Percentiles rank a stretch among this genome's conserved stretches.
Evolutionary conservation across 768 basidiomycete species (phyloP).

Genomic region (Agaricus sinodeliciosus): DNA sequence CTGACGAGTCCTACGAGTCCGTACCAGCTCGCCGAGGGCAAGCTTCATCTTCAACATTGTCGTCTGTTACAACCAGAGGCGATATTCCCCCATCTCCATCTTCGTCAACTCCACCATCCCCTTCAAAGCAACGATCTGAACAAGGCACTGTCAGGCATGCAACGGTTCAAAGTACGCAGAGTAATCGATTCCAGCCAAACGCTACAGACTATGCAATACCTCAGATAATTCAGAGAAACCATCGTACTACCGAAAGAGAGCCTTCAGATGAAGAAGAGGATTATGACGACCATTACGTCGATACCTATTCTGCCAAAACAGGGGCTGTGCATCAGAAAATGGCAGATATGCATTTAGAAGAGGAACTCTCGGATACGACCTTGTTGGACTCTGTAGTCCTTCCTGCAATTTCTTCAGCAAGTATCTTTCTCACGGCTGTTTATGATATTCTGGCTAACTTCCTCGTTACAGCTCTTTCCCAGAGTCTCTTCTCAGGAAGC

Average conservation of each 20-base stretch:
- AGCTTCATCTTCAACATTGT: constrained; percentile 25
- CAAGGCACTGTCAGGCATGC: constrained; percentile 68
- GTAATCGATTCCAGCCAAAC: not conserved
- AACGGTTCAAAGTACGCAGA: constrained; percentile 23
- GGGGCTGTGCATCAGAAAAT: constrained; percentile 43
- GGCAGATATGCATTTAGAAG: constrained; percentile 41
- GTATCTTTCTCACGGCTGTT: constrained; percentile 18
- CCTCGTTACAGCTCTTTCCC: constrained; percentile 68
- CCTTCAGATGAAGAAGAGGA: constrained; percentile 64
- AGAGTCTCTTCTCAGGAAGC: constrained; percentile 92
- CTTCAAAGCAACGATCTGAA: constrained; percentile 29
- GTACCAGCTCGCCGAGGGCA: constrained; percentile 24
- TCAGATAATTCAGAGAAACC: constrained; percentile 23
- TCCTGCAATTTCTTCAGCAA: constrained; percentile 92
- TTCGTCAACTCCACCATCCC: constrained; percentile 19
- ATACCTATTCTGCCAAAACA: constrained; percentile 39
- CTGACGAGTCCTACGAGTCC: constrained; percentile 31
- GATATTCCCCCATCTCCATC: constrained; percentile 56
- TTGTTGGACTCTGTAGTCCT: constrained; percentile 95
- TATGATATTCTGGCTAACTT: not conserved
- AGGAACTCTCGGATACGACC: constrained; percentile 72
- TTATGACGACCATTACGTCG: constrained; percentile 51
- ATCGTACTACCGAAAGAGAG: constrained; percentile 31
- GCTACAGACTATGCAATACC: constrained; percentile 14
- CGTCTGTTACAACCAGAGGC: constrained; percentile 45